Base-by-base conservation (phyloP, 331 rosid species). In the Stylosanthes scabra region DNA sequence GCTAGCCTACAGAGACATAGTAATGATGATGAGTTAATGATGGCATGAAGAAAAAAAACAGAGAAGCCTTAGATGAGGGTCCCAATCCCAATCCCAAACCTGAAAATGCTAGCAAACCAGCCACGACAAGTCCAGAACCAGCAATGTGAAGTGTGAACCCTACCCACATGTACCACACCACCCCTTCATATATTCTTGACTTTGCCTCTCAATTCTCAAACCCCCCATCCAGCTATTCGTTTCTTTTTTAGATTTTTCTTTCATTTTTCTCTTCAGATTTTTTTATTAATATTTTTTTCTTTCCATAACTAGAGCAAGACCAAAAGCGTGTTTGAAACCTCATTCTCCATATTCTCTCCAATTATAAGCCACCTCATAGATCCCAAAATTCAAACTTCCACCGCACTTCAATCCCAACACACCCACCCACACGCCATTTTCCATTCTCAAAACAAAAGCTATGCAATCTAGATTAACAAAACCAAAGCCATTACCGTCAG, bases 181-280 rank as follows among this genome's bases (percentile, higher is more conserved):
- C 58, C 37, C 29, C 10, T 42, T 12, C 66, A 15, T 80, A 76
- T 63, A 77, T 81, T 59, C 77, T 75, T 78, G 75, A 78, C 80
- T 74, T 70, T 27, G 29, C 70, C 63, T 5, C 16, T 65, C 58
- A 31, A 31, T 3, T 45, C 28, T 58, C 75, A 2, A 1, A 13
- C 40, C 14, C 28, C 28, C 16, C 45, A 74, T 55, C 67, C 59
- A 54, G 66, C 86, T 31, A 73, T 47, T 16, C 8, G 52, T 11
- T 28, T 2, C 59, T 5, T 2, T n/a, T n/a, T n/a, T n/a, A n/a
- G n/a, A n/a, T n/a, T n/a, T n/a, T n/a, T n/a, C n/a, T n/a, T n/a
- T n/a, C n/a, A n/a, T n/a, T n/a, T n/a, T n/a, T 42, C 42, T 52
- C 49, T 63, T 27, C 59, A 58, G 9, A 27, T 46, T 51, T 67